Evolutionary conservation across 2,329 filamentous ascomycete genomes (phyloP), one percentile per base, ranked within the genome.

Genomic region (Colletotrichum tropicicola): DNA sequence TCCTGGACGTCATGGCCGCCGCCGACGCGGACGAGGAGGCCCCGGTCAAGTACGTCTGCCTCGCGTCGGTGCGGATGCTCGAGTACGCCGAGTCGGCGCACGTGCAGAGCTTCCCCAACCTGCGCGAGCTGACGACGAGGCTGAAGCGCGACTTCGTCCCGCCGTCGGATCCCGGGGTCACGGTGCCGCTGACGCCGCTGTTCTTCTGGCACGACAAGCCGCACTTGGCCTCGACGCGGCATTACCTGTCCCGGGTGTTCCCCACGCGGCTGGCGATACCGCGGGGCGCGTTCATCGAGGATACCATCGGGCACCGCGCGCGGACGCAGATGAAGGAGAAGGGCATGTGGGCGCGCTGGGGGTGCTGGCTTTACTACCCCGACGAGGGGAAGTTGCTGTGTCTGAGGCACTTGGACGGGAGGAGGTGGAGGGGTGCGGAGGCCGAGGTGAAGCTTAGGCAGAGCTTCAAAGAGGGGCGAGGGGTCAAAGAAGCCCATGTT

Each of bases 121-220:
- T 87, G 13, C 76, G 79, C 7, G 67, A 72, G 0, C 67, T 84
- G 32, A 85, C 85, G 0, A 63, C 73, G 0, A 69, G 73, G 17
- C 75, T 85, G 19, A 83, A 80, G 60, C 72, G 76, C 1, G 74
- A 79, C 15, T 86, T 83, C 59, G 49, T 37, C 2, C 47, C 32
- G 45, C 59, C 48, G 6, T 47, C 19, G 19, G 52, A 9, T 25
- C 54, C n/a, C n/a, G 23, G 23, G 15, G 66, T 69, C 13, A 44
- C 13, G 13, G 71, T 87, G 1, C 82, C 83, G 0, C 71, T 87
- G 41, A 87, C 85, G 1, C 85, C 85, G 0, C 77, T 87, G 57
- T 87, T 86, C 73, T 86, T 87, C 69, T 87, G 85, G 85, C 84
- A 87, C 59, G 85, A 87, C 65, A 87, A 87, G 68, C 84, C 85